Evolutionary conservation across 768 basidiomycete species (phyloP), one percentile per base, ranked within the genome.

Genomic region (Coprinopsis strossmayeri): DNA sequence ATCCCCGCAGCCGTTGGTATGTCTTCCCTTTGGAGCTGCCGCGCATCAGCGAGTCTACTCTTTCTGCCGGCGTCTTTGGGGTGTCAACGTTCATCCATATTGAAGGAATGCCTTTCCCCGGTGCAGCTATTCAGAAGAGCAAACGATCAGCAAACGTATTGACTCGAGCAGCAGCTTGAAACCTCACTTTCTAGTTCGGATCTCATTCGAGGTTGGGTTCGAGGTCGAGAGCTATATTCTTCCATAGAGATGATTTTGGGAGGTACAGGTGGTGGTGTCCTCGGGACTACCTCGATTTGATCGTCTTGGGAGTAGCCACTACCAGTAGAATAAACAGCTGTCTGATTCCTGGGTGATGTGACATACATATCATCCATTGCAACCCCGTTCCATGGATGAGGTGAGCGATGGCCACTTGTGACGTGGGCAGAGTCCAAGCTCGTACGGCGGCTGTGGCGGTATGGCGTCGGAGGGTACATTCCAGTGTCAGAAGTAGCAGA

Each of bases 71-170:
- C 13, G 67, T 57, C 47, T 67, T 69, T 3, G 64, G 65, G 11
- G 62, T 57, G 52, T 78, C 76, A 3, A 64, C 63, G 50, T 73
- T 65, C 46, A 72, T 63, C 79, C 77, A 78, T 55, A 76, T 69
- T 1, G 76, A 74, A 0, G 79, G 76, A 15, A 78, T 69, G 11
- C 55, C 50, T 28, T 26, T 4, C 9, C 40, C 30, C 34, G 28
- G 18, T 17, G 40, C 20, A 40, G n/a, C 38, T 21, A 25, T 47
- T n/a, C 37, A 39, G 39, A 38, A 43, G 44, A 32, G 13, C n/a
- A 21, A 38, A 18, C 17, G 35, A 18, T 38, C 35, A 38, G 35
- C 30, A 7, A n/a, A n/a, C n/a, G n/a, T n/a, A n/a, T n/a, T 32
- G 30, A 32, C 30, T 32, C 7, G 30, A 32, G 15, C 9, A 32